phyloP scores from a whole-genome alignment of 2,329 filamentous ascomycete species.

The Bisporella sp. region DNA sequence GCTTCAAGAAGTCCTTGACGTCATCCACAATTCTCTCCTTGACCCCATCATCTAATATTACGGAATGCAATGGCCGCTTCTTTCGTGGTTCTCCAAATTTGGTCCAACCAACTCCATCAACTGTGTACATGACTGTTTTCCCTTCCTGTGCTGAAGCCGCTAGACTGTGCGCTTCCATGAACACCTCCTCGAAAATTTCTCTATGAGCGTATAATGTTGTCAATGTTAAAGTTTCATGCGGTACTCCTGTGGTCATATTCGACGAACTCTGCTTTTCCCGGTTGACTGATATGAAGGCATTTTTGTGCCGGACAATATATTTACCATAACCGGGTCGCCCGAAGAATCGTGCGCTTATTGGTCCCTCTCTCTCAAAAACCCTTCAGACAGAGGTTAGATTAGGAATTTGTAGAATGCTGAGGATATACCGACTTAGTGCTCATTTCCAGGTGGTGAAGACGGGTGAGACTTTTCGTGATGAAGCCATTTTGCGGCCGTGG shows the following conservation, averaged over 20 bases:
- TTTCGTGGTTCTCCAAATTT: conserved; percentile 76
- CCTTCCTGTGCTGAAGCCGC: conserved; percentile 78
- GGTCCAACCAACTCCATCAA: conserved; percentile 77
- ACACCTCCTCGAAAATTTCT: conserved; percentile 83
- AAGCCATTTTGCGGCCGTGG: conserved; percentile 51
- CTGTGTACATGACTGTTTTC: conserved; percentile 87
- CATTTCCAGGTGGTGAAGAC: conserved; percentile 53
- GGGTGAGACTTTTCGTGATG: conserved; percentile 48
- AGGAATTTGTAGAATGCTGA: conserved; percentile 36
- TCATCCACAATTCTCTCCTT: conserved; percentile 43
- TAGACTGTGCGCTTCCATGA: conserved; percentile 76
- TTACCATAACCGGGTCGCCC: conserved; percentile 86
- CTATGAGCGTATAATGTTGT: conserved; percentile 88
- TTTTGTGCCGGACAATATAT: conserved; percentile 80
- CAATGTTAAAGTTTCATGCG: conserved; percentile 89
- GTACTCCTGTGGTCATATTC: conserved; percentile 74
- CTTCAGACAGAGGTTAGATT: no score
- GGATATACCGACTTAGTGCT: conserved; percentile 54
- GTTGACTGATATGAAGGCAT: conserved; percentile 81
- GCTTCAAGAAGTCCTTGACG: conserved; percentile 41
- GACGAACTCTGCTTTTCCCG: conserved; percentile 80
- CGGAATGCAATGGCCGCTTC: conserved; percentile 82
- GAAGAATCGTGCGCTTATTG: conserved; percentile 72
- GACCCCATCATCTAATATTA: conserved; percentile 77
- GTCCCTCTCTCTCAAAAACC: conserved; percentile 28